These are phyloP conservation scores for Sporothrix brasiliensis DNA, from an alignment of 2,329 filamentous ascomycete genomes.

Conservation along the genomic window DNA sequence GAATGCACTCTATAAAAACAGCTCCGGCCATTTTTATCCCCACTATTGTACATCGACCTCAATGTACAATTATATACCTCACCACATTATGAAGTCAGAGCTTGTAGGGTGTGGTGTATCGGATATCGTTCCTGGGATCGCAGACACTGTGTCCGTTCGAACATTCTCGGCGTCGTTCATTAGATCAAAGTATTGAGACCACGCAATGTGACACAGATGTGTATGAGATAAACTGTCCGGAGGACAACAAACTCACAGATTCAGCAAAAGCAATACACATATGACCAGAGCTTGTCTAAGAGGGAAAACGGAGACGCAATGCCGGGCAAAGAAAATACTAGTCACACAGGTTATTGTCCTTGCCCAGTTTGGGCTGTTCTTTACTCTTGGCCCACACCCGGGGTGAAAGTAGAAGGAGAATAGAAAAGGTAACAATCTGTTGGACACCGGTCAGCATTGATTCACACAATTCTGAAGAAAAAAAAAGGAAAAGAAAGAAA, in stretches of 20 bases:
- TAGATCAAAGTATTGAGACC: constrained; percentile 1
- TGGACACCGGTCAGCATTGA: background rate
- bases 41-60: no score
- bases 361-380: background rate
- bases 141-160: background rate
- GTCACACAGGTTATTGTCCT: background rate
- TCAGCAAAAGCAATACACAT: background rate
- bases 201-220: background rate
- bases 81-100: background rate
- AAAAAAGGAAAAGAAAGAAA: no score
- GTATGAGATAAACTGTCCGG: constrained; percentile 14
- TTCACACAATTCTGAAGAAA: background rate
- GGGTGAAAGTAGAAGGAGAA: background rate
- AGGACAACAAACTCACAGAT: no score
- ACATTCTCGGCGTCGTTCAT: background rate
- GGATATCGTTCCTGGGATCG: background rate
- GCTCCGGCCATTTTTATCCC: background rate
- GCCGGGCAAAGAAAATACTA: background rate
- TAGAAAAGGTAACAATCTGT: background rate
- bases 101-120: background rate
- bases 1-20: background rate
- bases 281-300: background rate
- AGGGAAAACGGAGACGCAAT: background rate
- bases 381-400: background rate
- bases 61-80: background rate